Conservation (phyloP, 129 eudicot genomes). For the Arctium lappa region DNA sequence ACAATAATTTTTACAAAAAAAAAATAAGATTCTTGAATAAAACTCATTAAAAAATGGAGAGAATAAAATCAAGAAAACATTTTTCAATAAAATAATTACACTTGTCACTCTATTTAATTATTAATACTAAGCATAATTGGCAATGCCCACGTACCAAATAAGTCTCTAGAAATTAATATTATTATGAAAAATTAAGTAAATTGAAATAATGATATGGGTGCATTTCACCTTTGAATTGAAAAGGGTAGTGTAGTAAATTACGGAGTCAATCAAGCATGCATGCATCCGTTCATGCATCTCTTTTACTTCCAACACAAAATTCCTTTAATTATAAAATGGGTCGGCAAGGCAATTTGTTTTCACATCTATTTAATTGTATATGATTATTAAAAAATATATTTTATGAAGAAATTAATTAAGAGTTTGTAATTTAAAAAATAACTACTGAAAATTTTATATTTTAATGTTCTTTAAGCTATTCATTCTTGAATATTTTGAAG, state of each 20-base stretch:
- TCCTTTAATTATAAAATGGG: neutral
- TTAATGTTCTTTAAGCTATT: neutral
- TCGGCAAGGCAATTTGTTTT: neutral
- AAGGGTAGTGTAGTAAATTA: slow-evolving; percentile 24
- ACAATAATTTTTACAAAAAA: no score
- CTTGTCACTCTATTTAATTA: neutral
- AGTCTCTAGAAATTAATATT: neutral
- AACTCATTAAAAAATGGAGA: no score
- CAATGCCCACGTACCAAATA: neutral
- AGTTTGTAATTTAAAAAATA: no score
- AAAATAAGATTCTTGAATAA: no score
- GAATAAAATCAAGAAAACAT: neutral
- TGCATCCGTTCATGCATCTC: slow-evolving; percentile 28
- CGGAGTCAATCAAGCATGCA: slow-evolving; percentile 41
- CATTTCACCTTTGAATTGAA: slow-evolving; percentile 12
- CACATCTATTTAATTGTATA: neutral
- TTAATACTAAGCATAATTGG: neutral
- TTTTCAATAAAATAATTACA: neutral
- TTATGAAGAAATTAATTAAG: no score
- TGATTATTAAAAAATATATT: no score
- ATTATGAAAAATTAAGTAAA: neutral
- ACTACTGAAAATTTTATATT: no score
- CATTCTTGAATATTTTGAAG: neutral
- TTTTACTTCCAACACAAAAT: neutral
- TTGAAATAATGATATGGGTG: slow-evolving; percentile 10